phyloP scores from a whole-genome alignment of 352 stramenopile species.

The Aphanomyces stellatus region DNA sequence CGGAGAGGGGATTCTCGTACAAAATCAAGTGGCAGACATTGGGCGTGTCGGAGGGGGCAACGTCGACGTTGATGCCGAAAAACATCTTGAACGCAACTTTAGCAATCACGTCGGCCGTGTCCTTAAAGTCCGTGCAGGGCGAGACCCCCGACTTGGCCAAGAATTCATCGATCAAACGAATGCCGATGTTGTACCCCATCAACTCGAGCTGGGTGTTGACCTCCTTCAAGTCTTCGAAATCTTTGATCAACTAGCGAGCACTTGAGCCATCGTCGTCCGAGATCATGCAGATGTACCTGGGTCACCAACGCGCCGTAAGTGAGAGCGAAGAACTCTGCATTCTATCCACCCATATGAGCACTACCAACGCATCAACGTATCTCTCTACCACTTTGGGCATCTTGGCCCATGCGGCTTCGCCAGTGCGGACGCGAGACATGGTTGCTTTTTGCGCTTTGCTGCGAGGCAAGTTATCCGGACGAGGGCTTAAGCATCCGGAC shows the following conservation, averaged over 20 bases:
- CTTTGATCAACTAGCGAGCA: conserved; percentile 84
- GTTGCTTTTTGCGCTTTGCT: neutral
- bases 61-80: conserved; percentile 90
- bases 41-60: conserved; percentile 78
- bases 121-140: conserved; percentile 82
- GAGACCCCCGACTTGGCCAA: conserved; percentile 90
- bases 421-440: conserved; percentile 31
- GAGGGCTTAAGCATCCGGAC: neutral
- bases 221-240: conserved; percentile 92
- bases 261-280: neutral
- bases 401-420: conserved; percentile 87
- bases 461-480: too few relatives aligned
- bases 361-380: neutral
- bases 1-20: conserved; percentile 93
- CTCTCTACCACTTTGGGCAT: conserved; percentile 84
- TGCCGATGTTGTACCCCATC: conserved; percentile 97
- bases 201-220: conserved; percentile 95
- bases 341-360: conserved; percentile 31
- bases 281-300: conserved; percentile 35
- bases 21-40: conserved; percentile 90
- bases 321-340: conserved; percentile 97
- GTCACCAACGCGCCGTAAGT: conserved; percentile 97
- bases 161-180: conserved; percentile 96
- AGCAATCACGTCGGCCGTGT: conserved; percentile 92
- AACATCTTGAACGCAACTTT: conserved; percentile 99